These are phyloP conservation scores for Gonapodya prolifera DNA, from an alignment of 192 early-diverging fungal species.

Conservation along the genomic window DNA sequence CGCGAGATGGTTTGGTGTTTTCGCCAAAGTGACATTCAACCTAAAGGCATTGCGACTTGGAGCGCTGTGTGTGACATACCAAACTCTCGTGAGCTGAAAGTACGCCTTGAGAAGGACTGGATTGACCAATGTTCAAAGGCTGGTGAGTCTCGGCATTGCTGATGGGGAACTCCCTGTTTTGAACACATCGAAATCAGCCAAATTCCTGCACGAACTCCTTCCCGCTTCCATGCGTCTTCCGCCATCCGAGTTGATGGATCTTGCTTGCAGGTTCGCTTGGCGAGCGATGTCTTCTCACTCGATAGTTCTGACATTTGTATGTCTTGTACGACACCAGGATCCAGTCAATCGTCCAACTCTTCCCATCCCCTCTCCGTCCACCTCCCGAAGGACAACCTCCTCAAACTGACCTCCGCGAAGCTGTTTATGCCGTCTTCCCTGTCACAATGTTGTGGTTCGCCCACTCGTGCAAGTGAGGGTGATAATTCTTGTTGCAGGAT, in stretches of 20 bases:
- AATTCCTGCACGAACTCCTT: not conserved
- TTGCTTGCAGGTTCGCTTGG: not conserved
- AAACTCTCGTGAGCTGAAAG: not conserved
- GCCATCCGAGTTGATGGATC: not conserved
- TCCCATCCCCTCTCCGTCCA: not conserved
- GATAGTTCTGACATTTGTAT: not conserved
- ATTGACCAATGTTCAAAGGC: not conserved
- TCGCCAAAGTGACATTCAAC: not conserved
- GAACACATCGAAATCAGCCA: not conserved
- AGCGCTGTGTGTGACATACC: not conserved
- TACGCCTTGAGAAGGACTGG: not conserved
- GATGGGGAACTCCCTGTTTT: not conserved
- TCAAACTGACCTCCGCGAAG: not conserved
- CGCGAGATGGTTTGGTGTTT: not conserved
- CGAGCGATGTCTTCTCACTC: not conserved
- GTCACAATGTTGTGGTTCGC: not conserved
- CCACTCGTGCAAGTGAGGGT: not conserved
- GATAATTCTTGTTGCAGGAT: not conserved
- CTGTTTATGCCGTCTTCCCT: not conserved
- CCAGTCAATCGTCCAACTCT: not conserved
- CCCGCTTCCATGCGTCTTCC: not conserved
- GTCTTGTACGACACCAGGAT: not conserved
- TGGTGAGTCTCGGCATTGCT: not conserved
- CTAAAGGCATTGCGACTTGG: not conserved
- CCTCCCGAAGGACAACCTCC: not conserved